These are phyloP conservation scores for Tephrocybe sp. DNA, from an alignment of 768 basidiomycete species.

Conservation along the genomic window DNA sequence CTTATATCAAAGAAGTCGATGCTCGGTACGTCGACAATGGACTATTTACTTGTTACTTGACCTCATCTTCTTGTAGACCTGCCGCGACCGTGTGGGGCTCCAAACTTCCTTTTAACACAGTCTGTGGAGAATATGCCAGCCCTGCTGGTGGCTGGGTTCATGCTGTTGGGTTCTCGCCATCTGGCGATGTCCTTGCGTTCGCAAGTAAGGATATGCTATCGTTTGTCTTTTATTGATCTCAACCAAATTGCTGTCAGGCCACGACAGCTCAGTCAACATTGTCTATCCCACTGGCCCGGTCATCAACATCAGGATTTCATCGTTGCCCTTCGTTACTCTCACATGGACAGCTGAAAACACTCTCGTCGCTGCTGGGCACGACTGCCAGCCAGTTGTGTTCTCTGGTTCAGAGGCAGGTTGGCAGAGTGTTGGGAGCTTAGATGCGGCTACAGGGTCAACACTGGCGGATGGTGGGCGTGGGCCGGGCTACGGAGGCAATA, in stretches of 20 bases:
- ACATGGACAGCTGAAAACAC: conserved; percentile 83
- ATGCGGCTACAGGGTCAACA: conserved; percentile 65
- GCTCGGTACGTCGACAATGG: conserved; percentile 58
- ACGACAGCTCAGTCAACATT: conserved; percentile 91
- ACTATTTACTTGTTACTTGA: neutral
- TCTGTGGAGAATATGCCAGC: conserved; percentile 91
- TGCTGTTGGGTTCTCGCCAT: conserved; percentile 92
- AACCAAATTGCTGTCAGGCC: conserved; percentile 52
- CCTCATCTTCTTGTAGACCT: conserved; percentile 53
- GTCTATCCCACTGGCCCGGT: conserved; percentile 87
- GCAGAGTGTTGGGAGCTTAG: conserved; percentile 78
- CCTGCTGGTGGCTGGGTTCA: conserved; percentile 98
- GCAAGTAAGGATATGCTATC: conserved; percentile 60
- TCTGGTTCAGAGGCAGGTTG: conserved; percentile 76
- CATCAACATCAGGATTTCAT: conserved; percentile 71
- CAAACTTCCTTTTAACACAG: conserved; percentile 94
- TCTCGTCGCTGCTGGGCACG: conserved; percentile 92
- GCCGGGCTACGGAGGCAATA: conserved; percentile 45
- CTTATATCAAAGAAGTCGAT: conserved; percentile 98
- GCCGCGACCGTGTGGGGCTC: conserved; percentile 95
- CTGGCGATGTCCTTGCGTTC: conserved; percentile 92
- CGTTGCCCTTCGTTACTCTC: conserved; percentile 82
- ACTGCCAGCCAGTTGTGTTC: conserved; percentile 94
- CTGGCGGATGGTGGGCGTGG: conserved; percentile 38
- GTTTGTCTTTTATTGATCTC: neutral